Percentiles rank a stretch among this genome's conserved stretches.
These are phyloP conservation scores for Blumeria hordei DNA, from an alignment of 2,329 filamentous ascomycete genomes.

Conservation along the genomic window DNA sequence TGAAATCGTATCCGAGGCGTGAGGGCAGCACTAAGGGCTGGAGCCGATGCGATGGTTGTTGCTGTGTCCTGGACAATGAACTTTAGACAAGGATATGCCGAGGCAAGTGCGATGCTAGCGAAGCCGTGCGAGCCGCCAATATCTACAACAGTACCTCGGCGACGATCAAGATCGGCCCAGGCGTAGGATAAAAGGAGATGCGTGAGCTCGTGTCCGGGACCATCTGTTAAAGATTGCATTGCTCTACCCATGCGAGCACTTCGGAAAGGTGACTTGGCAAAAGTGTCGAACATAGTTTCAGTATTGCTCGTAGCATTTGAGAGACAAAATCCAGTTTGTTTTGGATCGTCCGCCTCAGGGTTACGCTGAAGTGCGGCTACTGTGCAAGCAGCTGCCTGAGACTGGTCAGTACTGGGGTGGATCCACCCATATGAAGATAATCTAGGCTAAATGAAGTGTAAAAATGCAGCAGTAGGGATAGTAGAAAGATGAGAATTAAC, in stretches of 20 bases:
- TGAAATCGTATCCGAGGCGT: conserved; percentile 19
- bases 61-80: conserved; percentile 31
- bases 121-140: conserved; percentile 34
- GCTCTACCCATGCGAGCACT: conserved; percentile 27
- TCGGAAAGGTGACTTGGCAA: conserved; percentile 23
- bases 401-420: neutral
- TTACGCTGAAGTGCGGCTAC: conserved; percentile 21
- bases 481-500: conserved; percentile 3
- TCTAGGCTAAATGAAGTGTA: neutral
- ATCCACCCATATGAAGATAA: neutral
- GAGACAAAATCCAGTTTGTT: conserved; percentile 25
- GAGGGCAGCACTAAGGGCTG: conserved; percentile 19
- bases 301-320: conserved; percentile 24
- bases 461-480: neutral
- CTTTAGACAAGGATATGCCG: conserved; percentile 23
- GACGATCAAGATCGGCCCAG: conserved; percentile 22
- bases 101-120: conserved; percentile 28
- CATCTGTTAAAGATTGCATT: conserved; percentile 29
- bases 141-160: conserved; percentile 28
- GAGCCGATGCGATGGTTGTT: conserved; percentile 23
- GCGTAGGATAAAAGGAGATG: conserved; percentile 30
- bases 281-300: conserved; percentile 29
- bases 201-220: conserved; percentile 29
- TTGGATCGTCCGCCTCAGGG: conserved; percentile 24
- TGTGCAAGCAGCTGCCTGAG: conserved; percentile 23